Base-by-base conservation (phyloP, 2,329 filamentous ascomycete genomes). In the Cytospora mali region DNA sequence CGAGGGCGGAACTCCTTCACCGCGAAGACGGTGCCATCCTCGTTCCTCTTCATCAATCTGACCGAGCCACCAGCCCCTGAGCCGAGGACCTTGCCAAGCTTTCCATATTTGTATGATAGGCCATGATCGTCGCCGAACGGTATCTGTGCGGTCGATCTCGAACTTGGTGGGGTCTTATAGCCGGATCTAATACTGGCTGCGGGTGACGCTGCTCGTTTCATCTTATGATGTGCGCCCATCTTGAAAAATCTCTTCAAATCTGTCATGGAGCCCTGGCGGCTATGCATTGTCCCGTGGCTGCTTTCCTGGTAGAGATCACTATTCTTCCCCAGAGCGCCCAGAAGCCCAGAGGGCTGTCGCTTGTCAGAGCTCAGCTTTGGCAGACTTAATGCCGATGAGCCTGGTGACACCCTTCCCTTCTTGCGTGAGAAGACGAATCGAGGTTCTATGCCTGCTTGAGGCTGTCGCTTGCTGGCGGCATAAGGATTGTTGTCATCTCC, bases 201-300 rank as follows among this genome's bases (percentile, higher is more conserved):
- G 7, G 88, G 88, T 1, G 88, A 88, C 11, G 81, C 78, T 4
- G 89, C 82, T 31, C 90, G 86, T 67, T 90, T 92, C 63, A 88
- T 83, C 72, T 92, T 92, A 68, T 84, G 78, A 68, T 88, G 83
- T 2, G 86, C 84, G 58, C 89, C 86, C 65, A 92, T 88, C 75
- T 89, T 95, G 81, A 99, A 96, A 75, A 99, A 99, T n/a, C 95
- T 86, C 78, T 97, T 97, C 65, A 99, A 77, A 70, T 98, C 94
- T 4, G 91, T 89, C 90, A 98, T 98, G 6, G 95, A 97, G 25
- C 90, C 88, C 64, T 91, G 86, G 56, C 83, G 81, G 66, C 77
- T 81, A 65, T 83, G 81, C 2, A 77, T 77, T 60, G 78, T 77
- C 42, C 78, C 72, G 68, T 72, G 72, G 66, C 73, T 75, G 75